These are phyloP conservation scores for Yamagishiella unicocca DNA, from an alignment of 139 green algal genomes.

Conservation along the genomic window DNA sequence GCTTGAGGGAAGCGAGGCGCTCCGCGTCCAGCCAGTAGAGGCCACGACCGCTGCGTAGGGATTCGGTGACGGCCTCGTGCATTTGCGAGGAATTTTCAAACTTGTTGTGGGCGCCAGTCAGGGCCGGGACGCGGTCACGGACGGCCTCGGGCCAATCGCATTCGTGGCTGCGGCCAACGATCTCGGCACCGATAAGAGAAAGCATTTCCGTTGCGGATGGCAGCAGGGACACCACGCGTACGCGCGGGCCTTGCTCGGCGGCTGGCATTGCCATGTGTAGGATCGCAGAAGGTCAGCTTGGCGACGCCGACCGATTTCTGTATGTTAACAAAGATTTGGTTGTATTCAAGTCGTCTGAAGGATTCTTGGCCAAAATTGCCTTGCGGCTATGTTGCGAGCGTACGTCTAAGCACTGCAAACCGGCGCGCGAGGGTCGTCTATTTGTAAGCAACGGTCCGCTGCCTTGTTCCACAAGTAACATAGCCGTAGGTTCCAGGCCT, in stretches of 20 bases:
- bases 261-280: too few relatives aligned
- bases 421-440: too few relatives aligned
- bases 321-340: too few relatives aligned
- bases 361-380: too few relatives aligned
- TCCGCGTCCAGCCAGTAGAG: slow-evolving; percentile 66
- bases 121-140: slow-evolving; percentile 35
- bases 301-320: too few relatives aligned
- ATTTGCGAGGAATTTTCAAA: slow-evolving; percentile 69
- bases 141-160: slow-evolving; percentile 77
- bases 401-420: too few relatives aligned
- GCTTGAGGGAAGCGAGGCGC: slow-evolving; percentile 51
- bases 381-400: too few relatives aligned
- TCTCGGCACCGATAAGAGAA: slow-evolving; percentile 50
- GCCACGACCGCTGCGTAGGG: slow-evolving; percentile 39
- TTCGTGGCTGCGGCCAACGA: slow-evolving; percentile 62
- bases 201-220: slow-evolving; percentile 83
- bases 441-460: too few relatives aligned
- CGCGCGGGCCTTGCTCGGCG: background rate
- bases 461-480: too few relatives aligned
- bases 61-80: slow-evolving; percentile 52
- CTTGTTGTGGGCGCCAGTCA: slow-evolving; percentile 72
- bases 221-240: slow-evolving; percentile 76
- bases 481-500: too few relatives aligned
- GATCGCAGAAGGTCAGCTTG: too few relatives aligned
- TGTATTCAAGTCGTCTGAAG: too few relatives aligned